phyloP scores from a whole-genome alignment of 75 land plant species.

The Picea sitchensis region DNA sequence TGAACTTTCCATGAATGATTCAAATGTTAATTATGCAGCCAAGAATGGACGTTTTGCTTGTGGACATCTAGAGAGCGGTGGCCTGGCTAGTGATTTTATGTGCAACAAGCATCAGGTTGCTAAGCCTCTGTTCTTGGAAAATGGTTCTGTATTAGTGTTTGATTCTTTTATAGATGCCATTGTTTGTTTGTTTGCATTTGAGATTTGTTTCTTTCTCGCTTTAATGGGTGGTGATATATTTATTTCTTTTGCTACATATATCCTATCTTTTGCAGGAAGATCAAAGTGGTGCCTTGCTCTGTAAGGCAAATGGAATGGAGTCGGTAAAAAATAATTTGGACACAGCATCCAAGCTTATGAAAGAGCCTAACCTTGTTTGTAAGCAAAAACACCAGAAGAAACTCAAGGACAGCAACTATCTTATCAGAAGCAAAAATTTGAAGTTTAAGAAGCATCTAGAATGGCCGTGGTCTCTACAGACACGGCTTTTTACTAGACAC shows the following conservation, averaged over 20 bases:
- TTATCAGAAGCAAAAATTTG: neutral
- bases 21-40: neutral
- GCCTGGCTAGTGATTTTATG: neutral
- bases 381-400: neutral
- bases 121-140: neutral
- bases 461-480: neutral
- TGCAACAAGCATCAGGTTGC: neutral
- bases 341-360: neutral
- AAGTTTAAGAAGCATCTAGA: slow-evolving; percentile 2
- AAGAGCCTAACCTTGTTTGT: neutral
- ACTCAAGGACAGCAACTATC: neutral
- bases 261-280: neutral
- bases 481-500: neutral
- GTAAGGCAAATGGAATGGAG: neutral
- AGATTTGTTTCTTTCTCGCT: neutral
- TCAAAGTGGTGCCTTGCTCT: neutral
- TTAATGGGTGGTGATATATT: neutral
- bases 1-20: neutral
- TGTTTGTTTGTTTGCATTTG: neutral
- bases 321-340: neutral
- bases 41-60: too few species aligned
- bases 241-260: neutral
- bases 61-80: neutral
- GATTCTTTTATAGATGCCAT: neutral
- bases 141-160: neutral